A percentile compares a stretch with the other conserved stretches of the same genome.
These are phyloP conservation scores for Physcomitrellopsis africana DNA, from an alignment of 225 moss, liverwort and hornwort genomes.

Conservation along the genomic window DNA sequence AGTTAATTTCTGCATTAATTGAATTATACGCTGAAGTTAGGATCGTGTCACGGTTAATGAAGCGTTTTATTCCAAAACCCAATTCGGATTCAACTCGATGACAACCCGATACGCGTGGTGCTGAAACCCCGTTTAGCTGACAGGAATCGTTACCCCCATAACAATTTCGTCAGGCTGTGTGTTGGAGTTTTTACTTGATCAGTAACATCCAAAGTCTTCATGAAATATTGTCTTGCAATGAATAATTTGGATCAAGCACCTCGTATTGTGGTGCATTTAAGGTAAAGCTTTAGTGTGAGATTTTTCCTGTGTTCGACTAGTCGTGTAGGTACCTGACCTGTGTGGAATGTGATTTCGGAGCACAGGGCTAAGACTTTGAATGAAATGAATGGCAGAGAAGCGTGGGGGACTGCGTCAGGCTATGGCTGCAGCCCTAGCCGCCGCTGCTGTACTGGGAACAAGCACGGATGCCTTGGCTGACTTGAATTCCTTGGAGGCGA, in stretches of 20 bases:
- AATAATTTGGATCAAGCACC: not conserved
- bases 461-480: slow-evolving; percentile 87
- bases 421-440: slow-evolving; percentile 86
- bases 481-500: slow-evolving; percentile 90
- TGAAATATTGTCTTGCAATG: not conserved
- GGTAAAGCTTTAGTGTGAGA: not conserved
- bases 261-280: not conserved
- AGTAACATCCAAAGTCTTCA: not conserved
- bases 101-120: too few species aligned
- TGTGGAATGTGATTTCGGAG: not conserved
- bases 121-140: not conserved
- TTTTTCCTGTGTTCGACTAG: not conserved
- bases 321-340: not conserved
- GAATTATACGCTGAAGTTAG: too few species aligned
- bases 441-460: slow-evolving; percentile 80
- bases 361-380: slow-evolving; percentile 10
- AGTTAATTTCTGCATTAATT: too few species aligned
- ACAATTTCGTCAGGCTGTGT: not conserved
- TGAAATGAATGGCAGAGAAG: slow-evolving; percentile 41
- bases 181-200: not conserved
- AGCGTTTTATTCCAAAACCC: too few species aligned
- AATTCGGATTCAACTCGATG: too few species aligned
- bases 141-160: too few species aligned
- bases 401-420: slow-evolving; percentile 53
- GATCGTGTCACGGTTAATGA: too few species aligned